phyloP scores from a whole-genome alignment of 768 basidiomycete species.

The Mrakia hoshinonis region DNA sequence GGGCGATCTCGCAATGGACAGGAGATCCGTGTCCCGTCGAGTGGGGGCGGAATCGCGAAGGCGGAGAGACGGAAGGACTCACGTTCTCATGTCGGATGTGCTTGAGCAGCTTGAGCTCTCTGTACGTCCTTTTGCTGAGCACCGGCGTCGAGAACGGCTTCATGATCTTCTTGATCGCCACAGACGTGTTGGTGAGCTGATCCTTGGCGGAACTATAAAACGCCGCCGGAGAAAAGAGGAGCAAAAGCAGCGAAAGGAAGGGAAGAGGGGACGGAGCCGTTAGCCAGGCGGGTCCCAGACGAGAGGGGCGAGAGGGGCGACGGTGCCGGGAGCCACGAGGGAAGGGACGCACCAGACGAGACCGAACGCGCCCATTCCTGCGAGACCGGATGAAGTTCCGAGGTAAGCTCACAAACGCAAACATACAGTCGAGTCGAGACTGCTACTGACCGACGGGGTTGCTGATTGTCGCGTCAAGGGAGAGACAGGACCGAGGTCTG shows the following conservation, averaged over 20 bases:
- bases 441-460: slow-evolving; percentile 20
- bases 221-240: background rate
- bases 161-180: slow-evolving; percentile 99
- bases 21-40: too few relatives aligned
- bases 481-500: slow-evolving; percentile 27
- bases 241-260: slow-evolving; percentile 19
- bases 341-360: slow-evolving; percentile 72
- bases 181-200: slow-evolving; percentile 83
- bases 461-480: slow-evolving; percentile 24
- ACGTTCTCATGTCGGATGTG: slow-evolving; percentile 99
- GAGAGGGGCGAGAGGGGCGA: background rate
- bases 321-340: slow-evolving; percentile 29
- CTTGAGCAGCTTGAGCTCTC: slow-evolving; percentile 95
- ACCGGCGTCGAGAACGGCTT: slow-evolving; percentile 96
- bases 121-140: slow-evolving; percentile 92
- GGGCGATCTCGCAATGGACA: too few relatives aligned
- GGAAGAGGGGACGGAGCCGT: slow-evolving; percentile 11
- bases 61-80: slow-evolving; percentile 36
- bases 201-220: slow-evolving; percentile 74
- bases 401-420: background rate
- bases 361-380: slow-evolving; percentile 73
- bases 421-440: background rate
- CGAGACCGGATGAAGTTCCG: background rate
- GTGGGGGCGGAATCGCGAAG: background rate
- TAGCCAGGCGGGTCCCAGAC: background rate